Conservation (phyloP, 768 basidiomycete genomes). For the Lanmaoa pseudosensibilis region DNA sequence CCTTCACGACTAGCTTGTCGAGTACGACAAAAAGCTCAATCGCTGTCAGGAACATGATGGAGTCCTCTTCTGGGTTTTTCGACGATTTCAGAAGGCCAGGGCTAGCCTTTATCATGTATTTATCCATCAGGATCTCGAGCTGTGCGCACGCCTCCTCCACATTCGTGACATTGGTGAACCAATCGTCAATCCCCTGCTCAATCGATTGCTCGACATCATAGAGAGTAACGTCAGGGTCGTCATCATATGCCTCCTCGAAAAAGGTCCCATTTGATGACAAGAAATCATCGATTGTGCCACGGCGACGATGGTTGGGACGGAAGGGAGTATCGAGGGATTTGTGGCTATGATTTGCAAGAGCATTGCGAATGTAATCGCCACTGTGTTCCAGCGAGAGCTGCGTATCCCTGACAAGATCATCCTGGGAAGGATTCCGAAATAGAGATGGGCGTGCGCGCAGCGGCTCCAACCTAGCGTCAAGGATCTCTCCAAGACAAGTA, state of each 20-base stretch:
- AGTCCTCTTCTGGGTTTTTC: constrained; percentile 32
- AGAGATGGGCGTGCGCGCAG: constrained; percentile 24
- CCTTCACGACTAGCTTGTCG: constrained; percentile 24
- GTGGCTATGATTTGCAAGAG: constrained; percentile 1
- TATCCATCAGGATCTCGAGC: constrained; percentile 19
- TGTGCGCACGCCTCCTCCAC: constrained; percentile 10
- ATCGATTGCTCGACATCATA: constrained; percentile 40
- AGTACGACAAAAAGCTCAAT: constrained; percentile 37
- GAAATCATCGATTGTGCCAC: constrained; percentile 16
- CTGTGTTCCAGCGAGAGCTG: constrained; percentile 33
- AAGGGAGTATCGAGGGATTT: neutral
- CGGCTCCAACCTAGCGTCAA: constrained; percentile 36
- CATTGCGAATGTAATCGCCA: constrained; percentile 27
- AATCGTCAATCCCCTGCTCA: constrained; percentile 31
- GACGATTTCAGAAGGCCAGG: too few species aligned
- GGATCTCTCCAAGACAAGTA: constrained; percentile 2
- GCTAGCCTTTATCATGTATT: constrained; percentile 26
- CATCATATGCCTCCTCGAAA: constrained; percentile 2
- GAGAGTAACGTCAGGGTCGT: constrained; percentile 22
- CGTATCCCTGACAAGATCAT: constrained; percentile 26
- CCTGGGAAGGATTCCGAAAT: constrained; percentile 17
- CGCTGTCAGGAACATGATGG: constrained; percentile 40
- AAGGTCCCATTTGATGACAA: constrained; percentile 12
- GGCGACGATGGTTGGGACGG: neutral
- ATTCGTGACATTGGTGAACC: constrained; percentile 24